Percentiles rank a stretch among this genome's conserved stretches.
Evolutionary conservation across 441 rosid species (phyloP).

Genomic region (Euphorbia celastroides): DNA sequence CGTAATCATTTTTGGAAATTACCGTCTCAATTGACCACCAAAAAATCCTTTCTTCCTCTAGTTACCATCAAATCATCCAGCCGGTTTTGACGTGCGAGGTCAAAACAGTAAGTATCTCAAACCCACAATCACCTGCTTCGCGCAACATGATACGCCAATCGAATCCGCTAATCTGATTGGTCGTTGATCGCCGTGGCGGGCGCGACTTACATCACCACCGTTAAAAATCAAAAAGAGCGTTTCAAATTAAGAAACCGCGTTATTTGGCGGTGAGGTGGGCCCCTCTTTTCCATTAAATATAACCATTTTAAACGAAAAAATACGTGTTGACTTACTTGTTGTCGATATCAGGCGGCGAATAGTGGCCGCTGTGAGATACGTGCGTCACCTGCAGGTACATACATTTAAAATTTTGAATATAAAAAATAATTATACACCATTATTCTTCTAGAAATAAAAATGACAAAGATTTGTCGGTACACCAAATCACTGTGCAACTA

Average conservation of each 20-base stretch:
- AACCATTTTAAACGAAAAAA: neutral
- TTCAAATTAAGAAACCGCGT: constrained; percentile 5
- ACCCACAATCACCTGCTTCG: neutral
- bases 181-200: neutral
- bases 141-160: neutral
- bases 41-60: neutral
- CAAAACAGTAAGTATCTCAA: neutral
- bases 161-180: neutral
- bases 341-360: neutral
- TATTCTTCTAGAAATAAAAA: neutral
- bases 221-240: neutral
- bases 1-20: neutral
- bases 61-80: neutral
- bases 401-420: neutral
- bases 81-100: neutral
- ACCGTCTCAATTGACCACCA: neutral
- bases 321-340: neutral
- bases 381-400: constrained; percentile 12
- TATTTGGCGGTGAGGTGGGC: constrained; percentile 2
- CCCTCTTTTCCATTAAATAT: neutral
- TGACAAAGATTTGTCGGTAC: constrained; percentile 11
- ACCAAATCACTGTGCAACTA: constrained; percentile 4
- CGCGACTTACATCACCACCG: neutral
- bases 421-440: neutral
- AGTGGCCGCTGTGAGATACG: neutral